These are phyloP conservation scores for Byssochlamys sp. DNA, from an alignment of 2,329 filamentous ascomycete species.

Conservation along the genomic window DNA sequence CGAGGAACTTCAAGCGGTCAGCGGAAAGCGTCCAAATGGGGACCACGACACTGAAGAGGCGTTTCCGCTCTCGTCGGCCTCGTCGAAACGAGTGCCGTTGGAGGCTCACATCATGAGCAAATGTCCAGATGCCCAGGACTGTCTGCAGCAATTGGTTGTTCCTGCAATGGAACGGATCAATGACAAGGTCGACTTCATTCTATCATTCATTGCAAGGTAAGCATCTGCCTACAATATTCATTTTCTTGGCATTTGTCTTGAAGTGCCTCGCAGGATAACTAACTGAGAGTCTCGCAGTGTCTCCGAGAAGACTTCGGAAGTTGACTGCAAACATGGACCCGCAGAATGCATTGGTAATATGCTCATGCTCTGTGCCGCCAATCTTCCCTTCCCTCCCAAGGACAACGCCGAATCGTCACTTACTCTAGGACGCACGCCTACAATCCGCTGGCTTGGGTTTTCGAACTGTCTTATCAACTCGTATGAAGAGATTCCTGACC, in stretches of 20 bases:
- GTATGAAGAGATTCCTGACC: slow-evolving; percentile 67
- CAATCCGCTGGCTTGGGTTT: slow-evolving; percentile 83
- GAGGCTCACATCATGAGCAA: slow-evolving; percentile 97
- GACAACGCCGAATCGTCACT: slow-evolving; percentile 10
- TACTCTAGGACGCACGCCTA: slow-evolving; percentile 37
- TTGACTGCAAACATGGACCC: slow-evolving; percentile 81
- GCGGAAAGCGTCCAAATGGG: slow-evolving; percentile 2
- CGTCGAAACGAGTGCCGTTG: slow-evolving; percentile 51
- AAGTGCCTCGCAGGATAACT: not conserved
- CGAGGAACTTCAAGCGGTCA: not conserved
- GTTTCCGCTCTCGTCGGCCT: slow-evolving; percentile 3
- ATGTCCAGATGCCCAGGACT: slow-evolving; percentile 83
- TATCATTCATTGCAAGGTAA: slow-evolving; percentile 80
- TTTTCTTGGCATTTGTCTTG: not conserved
- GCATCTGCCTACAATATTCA: slow-evolving; percentile 14
- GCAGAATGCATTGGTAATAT: slow-evolving; percentile 90
- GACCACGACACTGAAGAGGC: not conserved
- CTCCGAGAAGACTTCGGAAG: slow-evolving; percentile 65
- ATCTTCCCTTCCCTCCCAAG: slow-evolving; percentile 42
- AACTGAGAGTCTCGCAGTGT: slow-evolving; percentile 33
- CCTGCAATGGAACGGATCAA: slow-evolving; percentile 74
- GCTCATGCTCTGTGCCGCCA: slow-evolving; percentile 78
- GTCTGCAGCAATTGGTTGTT: slow-evolving; percentile 68
- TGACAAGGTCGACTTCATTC: slow-evolving; percentile 78
- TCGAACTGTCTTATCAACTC: slow-evolving; percentile 76